A percentile compares a stretch with the other conserved stretches of the same genome.
phyloP scores from a whole-genome alignment of 495 filamentous ascomycete genomes.

The Xylaria telfairii region DNA sequence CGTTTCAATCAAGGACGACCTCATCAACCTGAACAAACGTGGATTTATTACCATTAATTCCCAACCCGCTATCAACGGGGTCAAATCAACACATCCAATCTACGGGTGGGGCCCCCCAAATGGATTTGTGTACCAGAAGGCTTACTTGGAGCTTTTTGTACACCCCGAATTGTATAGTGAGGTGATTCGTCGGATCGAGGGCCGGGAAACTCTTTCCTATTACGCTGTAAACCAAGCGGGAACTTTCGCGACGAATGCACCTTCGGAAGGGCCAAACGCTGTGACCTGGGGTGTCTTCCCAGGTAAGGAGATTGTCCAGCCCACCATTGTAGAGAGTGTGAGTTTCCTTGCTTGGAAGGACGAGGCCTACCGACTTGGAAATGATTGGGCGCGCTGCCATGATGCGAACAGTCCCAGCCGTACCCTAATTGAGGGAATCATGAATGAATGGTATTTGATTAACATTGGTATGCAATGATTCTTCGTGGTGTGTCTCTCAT shows the following conservation, averaged over 20 bases:
- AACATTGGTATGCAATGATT: slow-evolving; percentile 81
- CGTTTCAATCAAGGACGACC: slow-evolving; percentile 72
- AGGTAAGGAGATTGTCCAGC: slow-evolving; percentile 97
- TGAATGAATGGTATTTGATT: slow-evolving; percentile 90
- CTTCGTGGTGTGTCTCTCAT: neutral
- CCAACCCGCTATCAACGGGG: slow-evolving; percentile 94
- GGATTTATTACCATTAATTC: slow-evolving; percentile 97
- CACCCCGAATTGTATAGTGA: slow-evolving; percentile 78
- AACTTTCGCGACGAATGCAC: slow-evolving; percentile 82
- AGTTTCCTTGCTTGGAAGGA: slow-evolving; percentile 99
- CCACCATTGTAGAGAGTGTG: slow-evolving; percentile 97
- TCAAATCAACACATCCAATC: slow-evolving; percentile 81
- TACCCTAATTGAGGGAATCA: slow-evolving; percentile 77
- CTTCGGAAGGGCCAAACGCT: slow-evolving; percentile 87
- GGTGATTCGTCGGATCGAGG: slow-evolving; percentile 78
- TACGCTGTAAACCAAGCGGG: slow-evolving; percentile 87
- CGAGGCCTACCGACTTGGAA: slow-evolving; percentile 89
- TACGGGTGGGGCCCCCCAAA: slow-evolving; percentile 95
- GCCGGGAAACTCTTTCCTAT: slow-evolving; percentile 83
- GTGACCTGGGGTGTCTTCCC: slow-evolving; percentile 99
- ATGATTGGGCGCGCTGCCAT: slow-evolving; percentile 94
- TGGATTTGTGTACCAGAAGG: slow-evolving; percentile 98
- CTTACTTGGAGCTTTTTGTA: slow-evolving; percentile 91
- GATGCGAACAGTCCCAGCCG: slow-evolving; percentile 79
- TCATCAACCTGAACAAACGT: slow-evolving; percentile 81